Evolutionary conservation across 2,329 filamentous ascomycete species (phyloP).

Genomic region (Coniochaeta prunicola): DNA sequence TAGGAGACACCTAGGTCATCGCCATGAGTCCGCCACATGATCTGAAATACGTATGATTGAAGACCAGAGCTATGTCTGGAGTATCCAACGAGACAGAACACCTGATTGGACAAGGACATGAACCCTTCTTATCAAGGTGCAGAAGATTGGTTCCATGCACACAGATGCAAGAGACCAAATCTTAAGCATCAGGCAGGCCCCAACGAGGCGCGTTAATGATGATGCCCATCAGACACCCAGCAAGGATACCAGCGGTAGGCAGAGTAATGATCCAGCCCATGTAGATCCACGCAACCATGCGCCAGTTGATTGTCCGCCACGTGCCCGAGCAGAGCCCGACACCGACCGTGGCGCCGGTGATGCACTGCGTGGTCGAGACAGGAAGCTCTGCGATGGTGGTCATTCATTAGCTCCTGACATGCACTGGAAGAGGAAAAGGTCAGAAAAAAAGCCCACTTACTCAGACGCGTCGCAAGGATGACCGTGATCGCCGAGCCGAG

Average conservation of each 20-base stretch:
- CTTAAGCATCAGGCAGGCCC: no score
- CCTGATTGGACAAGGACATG: no score
- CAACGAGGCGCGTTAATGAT: slow-evolving; percentile 54
- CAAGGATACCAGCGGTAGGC: slow-evolving; percentile 47
- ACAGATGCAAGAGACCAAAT: no score
- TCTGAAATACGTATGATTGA: no score
- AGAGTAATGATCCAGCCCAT: slow-evolving; percentile 55
- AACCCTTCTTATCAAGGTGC: no score
- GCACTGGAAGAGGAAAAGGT: no score
- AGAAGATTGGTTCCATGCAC: no score
- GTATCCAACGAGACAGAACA: no score
- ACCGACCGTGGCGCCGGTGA: slow-evolving; percentile 54
- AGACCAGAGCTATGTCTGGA: no score
- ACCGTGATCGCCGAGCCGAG: slow-evolving; percentile 55
- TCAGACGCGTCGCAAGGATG: slow-evolving; percentile 54
- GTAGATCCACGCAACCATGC: slow-evolving; percentile 54
- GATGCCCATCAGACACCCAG: slow-evolving; percentile 54
- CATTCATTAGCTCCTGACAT: no score
- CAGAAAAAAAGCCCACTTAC: slow-evolving; percentile 20
- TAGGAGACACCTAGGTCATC: no score
- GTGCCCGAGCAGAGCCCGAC: slow-evolving; percentile 55
- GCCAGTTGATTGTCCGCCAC: slow-evolving; percentile 54
- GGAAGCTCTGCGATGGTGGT: slow-evolving; percentile 37
- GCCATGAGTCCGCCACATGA: no score
- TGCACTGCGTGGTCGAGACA: slow-evolving; percentile 59